Evolutionary conservation across 306 rosid species (phyloP), one percentile per base, ranked within the genome.

Genomic region (Oemleria cerasiformis): DNA sequence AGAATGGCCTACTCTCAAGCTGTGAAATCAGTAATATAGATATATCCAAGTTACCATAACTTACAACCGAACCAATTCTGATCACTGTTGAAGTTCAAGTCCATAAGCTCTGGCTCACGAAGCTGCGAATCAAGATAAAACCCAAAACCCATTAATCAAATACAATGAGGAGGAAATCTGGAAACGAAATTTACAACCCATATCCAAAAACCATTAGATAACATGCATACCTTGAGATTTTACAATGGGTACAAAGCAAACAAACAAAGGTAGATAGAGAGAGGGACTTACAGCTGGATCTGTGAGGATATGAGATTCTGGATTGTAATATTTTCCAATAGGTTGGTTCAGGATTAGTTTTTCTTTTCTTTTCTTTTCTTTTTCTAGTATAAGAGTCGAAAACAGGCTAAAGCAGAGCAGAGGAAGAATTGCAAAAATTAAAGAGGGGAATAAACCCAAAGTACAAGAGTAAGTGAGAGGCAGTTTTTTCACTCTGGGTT

Each of bases 21-120:
- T 72, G 66, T 71, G 63, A 66, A 55, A 73, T 85, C 72, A 82
- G 81, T 65, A 54, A 75, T 36, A 70, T 13, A 20, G 25, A 61
- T 38, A 61, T 38, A 36, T 34, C 63, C 65, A 67, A 36, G 67
- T 39, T 79, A 56, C 51, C 75, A 48, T 49, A 20, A 38, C 70
- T 59, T 45, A 71, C 77, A 60, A 57, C 77, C 68, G 39, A 70
- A 74, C 87, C 89, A 85, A 80, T 81, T 84, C 76, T 76, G 88
- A 80, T 86, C 90, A 73, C 86, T 71, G 56, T 70, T 83, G 73
- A 78, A 75, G 86, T 77, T 85, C 88, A 89, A 82, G 79, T 82
- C 92, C 97, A 85, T 83, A 82, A 83, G 75, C 85, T 78, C 72
- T 61, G 74, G 70, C 54, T 65, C 83, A 80, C 80, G 44, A 59